A percentile compares a stretch with the other conserved stretches of the same genome.
These are phyloP conservation scores for Dendrobium officinale DNA, from an alignment of 106 monocot species.

Conservation along the genomic window DNA sequence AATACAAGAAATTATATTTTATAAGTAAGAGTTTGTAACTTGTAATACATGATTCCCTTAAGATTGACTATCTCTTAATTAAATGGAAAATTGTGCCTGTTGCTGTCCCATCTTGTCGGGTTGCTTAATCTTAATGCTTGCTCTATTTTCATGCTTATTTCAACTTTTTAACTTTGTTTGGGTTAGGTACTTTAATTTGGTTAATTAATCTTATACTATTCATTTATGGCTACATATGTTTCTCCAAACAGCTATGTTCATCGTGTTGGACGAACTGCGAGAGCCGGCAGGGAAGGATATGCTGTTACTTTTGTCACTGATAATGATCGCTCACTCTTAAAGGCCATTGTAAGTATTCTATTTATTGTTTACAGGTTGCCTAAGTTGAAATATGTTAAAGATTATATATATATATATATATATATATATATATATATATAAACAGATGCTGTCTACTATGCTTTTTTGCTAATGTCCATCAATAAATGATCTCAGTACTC, in stretches of 20 bases:
- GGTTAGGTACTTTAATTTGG: not conserved
- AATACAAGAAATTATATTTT: too few species aligned
- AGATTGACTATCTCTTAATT: not conserved
- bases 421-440: too few species aligned
- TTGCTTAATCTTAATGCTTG: not conserved
- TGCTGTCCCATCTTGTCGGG: not conserved
- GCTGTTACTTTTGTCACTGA: conserved; percentile 97
- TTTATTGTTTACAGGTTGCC: not conserved
- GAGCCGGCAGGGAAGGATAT: conserved; percentile 95
- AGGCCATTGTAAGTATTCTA: conserved; percentile 74
- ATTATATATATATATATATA: not conserved
- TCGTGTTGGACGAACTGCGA: conserved; percentile 97
- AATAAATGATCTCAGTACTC: too few species aligned
- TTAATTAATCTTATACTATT: not conserved
- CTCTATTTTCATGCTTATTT: not conserved
- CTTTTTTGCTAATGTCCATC: too few species aligned
- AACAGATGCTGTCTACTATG: too few species aligned
- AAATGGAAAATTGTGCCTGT: not conserved
- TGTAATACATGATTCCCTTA: not conserved
- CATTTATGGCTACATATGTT: conserved; percentile 5
- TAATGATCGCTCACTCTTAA: conserved; percentile 87
- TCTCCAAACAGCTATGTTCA: conserved; percentile 77
- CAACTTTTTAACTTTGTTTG: not conserved
- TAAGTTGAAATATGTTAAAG: not conserved
- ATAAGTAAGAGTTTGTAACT: too few species aligned